A percentile compares a stretch with the other conserved stretches of the same genome.
These are phyloP conservation scores for Phalaenopsis aphrodite DNA, from an alignment of 106 monocot genomes.

Conservation along the genomic window DNA sequence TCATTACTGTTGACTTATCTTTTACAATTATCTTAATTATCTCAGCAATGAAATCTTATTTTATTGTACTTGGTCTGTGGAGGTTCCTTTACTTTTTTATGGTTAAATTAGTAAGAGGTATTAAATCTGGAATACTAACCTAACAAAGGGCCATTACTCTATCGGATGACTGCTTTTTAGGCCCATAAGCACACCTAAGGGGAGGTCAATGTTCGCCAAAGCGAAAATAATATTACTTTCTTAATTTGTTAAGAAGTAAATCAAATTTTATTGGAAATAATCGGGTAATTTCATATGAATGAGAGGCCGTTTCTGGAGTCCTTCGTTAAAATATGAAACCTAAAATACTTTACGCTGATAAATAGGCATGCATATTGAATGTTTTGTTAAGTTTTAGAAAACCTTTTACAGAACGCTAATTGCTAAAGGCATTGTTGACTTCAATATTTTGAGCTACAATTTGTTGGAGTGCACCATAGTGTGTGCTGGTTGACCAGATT, in stretches of 20 bases:
- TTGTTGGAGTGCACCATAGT: no score
- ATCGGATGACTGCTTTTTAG: not conserved
- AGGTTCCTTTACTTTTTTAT: not conserved
- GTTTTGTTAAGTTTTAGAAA: not conserved
- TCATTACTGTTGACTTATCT: not conserved
- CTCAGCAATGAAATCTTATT: not conserved
- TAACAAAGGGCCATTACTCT: not conserved
- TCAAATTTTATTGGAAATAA: no score
- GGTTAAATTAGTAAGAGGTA: not conserved
- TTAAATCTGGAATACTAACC: not conserved
- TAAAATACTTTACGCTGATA: not conserved
- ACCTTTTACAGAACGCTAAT: not conserved
- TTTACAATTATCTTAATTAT: not conserved
- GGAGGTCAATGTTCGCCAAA: not conserved
- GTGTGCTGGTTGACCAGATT: no score
- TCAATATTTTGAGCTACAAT: no score
- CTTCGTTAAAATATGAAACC: not conserved
- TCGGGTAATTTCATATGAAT: not conserved
- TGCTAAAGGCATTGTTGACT: not conserved
- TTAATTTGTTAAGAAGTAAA: not conserved
- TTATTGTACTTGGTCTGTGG: not conserved
- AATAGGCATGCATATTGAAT: not conserved
- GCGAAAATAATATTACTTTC: not conserved
- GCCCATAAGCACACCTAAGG: not conserved
- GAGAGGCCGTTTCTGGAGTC: no score